These are phyloP conservation scores for Candida endomychidarum DNA, from an alignment of 805 yeast species.

Conservation along the genomic window DNA sequence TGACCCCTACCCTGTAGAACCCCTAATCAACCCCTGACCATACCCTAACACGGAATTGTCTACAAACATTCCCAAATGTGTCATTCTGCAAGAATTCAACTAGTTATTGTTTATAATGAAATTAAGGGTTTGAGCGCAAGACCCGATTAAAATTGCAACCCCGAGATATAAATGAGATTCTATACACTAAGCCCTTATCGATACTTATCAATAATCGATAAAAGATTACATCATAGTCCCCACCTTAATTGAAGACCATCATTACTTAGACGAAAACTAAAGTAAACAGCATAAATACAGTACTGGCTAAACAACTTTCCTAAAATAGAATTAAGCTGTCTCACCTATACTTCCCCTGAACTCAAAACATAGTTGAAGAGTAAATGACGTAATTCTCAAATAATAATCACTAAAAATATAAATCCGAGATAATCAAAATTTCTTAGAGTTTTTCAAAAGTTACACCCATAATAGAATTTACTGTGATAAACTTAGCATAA, in stretches of 20 bases:
- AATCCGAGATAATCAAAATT: no score
- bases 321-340: background rate
- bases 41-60: no score
- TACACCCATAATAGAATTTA: no score
- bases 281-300: background rate
- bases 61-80: no score
- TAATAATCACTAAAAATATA: no score
- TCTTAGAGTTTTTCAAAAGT: no score
- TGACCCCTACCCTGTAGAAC: no score
- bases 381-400: slow-evolving; percentile 2
- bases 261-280: background rate
- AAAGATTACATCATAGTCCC: background rate
- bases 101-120: background rate
- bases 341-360: background rate
- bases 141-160: background rate
- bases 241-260: no score
- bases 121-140: background rate
- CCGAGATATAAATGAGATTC: background rate
- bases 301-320: background rate
- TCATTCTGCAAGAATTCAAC: background rate
- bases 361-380: background rate
- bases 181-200: background rate
- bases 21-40: no score
- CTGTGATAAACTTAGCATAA: background rate
- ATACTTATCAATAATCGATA: no score